Evolutionary conservation across 768 basidiomycete species (phyloP), one percentile per base, ranked within the genome.

Genomic region (Pleurotus sapidus): DNA sequence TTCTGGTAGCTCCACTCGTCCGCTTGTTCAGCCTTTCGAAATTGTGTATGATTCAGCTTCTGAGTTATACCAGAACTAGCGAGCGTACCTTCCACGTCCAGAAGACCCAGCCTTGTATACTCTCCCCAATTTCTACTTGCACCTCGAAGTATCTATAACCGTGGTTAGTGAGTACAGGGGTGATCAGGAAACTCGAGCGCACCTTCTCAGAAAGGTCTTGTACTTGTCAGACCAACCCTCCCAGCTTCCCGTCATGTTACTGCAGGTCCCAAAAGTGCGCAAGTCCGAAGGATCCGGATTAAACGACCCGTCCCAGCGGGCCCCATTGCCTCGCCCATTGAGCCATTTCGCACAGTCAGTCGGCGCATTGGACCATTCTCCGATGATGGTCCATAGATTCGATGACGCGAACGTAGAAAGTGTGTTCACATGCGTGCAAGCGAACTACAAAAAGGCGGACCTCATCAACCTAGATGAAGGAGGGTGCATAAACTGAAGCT

Each of bases 281-380:
- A 72, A 69, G 56, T 76, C 53, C n/a, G 30, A 74, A 15, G 76
- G 74, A 30, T 65, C 65, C 17, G 72, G 63, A 55, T 70, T 77
- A 60, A 70, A 77, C 3, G 80, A 81, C 9, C 80, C 81, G 57
- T 92, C 87, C 85, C 87, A 91, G 15, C 87, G 78, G 0, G 86
- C 73, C 11, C 90, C 90, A 38, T 80, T 74, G 18, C 84, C 86
- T 42, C 89, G 78, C 0, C 92, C 92, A 65, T 93, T 93, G 6
- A 94, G 74, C 87, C 88, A 93, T 63, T 70, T 70, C 0, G 91
- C 86, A 63, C 91, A 93, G 67, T 91, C 89, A 0, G 88, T 91
- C 7, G 78, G 70, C 0, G 88, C 84, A 18, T 78, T 84, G 14
- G 88, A 88, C 85, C 89, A 94, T 75, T 94, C 92, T 20, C 91